Base-by-base conservation (phyloP, 495 filamentous ascomycete species). In the Aspergillus egyptiacus region DNA sequence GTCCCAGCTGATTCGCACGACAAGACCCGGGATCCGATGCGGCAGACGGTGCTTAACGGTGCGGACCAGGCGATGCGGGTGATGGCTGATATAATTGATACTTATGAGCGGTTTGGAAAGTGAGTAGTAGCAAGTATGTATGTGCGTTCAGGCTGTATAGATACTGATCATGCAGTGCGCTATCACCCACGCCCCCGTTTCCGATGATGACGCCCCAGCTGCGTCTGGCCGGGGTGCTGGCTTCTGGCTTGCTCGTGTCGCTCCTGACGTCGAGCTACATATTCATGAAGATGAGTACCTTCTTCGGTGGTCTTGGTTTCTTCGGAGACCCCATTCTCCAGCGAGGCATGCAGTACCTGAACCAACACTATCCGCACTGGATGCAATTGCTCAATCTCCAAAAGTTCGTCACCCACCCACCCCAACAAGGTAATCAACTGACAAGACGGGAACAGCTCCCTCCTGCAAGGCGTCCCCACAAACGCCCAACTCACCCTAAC, bases 401-500 rank as follows among this genome's bases (percentile, higher is more conserved):
- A 51, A 86, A 84, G 80, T 82, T 71, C 39, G 65, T 46, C 9
- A 5, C 20, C n/a, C 28, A 19, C 20, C 18, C 20, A 39, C 15
- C 19, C 2, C 22, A 49, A 15, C 11, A 44, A 53, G 17, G 55
- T 36, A 11, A 44, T 23, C 10, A 17, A 14, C 13, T 25, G 25
- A 14, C 14, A 33, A 3, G n/a, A n/a, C n/a, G 17, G 11, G 3
- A 50, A 17, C 40, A 89, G 84, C 57, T 86, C 84, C 4, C 54
- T 94, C 2, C 80, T 95, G 42, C 83, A 85, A 58, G 87, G 85
- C n/a, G 80, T 90, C 30, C 89, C 89, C 0, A 95, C 89, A 3
- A 93, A 95, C 59, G 88, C 87, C 14, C 89, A 94, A 55, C 73
- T 95, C 11, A 86, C 89, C 0, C 64, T 95, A 36, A 95, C 89